These are phyloP conservation scores for Metarhizium anisopliae DNA, from an alignment of 2,329 filamentous ascomycete genomes.

Conservation along the genomic window DNA sequence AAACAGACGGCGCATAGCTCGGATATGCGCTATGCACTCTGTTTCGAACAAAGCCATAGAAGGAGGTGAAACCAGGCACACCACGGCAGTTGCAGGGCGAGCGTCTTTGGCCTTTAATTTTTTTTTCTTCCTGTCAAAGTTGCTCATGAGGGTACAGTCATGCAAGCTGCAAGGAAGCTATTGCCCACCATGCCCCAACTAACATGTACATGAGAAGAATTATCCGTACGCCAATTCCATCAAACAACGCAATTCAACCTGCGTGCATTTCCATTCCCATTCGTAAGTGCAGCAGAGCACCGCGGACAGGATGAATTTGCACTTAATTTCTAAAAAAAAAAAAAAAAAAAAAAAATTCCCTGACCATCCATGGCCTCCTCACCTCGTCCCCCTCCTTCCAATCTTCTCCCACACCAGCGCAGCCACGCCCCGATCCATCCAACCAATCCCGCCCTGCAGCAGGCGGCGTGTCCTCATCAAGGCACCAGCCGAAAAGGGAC, in stretches of 20 bases:
- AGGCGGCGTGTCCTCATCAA: background rate
- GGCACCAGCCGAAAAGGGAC: background rate
- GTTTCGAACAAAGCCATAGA: background rate
- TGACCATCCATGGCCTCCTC: background rate
- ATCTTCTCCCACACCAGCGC: background rate
- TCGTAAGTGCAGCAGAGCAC: too few species aligned
- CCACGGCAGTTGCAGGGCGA: background rate
- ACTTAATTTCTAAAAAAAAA: too few species aligned
- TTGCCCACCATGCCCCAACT: background rate
- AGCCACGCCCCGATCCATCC: background rate
- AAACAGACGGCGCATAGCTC: background rate
- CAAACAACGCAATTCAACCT: too few species aligned
- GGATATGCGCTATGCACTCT: background rate
- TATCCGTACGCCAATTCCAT: background rate
- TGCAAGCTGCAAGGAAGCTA: background rate
- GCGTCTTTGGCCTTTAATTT: background rate
- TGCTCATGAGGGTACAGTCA: too few species aligned
- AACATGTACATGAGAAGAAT: background rate
- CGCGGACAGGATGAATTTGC: too few species aligned
- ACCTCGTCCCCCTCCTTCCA: constrained; percentile 1
- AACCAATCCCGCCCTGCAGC: background rate
- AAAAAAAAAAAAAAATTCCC: too few species aligned
- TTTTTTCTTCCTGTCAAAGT: background rate
- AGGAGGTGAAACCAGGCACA: background rate
- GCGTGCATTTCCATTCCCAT: too few species aligned